A percentile compares a stretch with the other conserved stretches of the same genome.
Evolutionary conservation across 2,329 filamentous ascomycete genomes (phyloP).

Genomic region (Colletotrichum graminicola): DNA sequence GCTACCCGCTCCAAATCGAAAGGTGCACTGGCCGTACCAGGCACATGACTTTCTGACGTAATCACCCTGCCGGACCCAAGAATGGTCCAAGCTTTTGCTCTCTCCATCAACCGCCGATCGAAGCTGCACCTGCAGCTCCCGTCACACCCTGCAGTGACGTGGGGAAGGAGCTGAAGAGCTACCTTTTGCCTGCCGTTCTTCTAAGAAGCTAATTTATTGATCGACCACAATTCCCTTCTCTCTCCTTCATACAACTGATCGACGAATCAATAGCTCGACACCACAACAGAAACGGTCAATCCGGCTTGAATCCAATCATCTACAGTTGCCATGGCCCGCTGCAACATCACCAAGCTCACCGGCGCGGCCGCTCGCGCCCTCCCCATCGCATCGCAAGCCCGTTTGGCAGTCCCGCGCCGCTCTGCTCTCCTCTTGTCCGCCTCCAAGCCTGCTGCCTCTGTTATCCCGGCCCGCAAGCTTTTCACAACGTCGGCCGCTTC

Average conservation of each 20-base stretch:
- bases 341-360: slow-evolving; percentile 53
- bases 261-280: not conserved
- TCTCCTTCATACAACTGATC: not conserved
- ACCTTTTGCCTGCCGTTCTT: slow-evolving; percentile 1
- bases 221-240: slow-evolving; percentile 2
- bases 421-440: slow-evolving; percentile 26
- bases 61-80: not conserved
- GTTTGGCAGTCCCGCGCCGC: slow-evolving; percentile 40
- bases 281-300: not conserved
- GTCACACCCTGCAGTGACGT: slow-evolving; percentile 36
- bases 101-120: slow-evolving; percentile 1
- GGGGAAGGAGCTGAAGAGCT: slow-evolving; percentile 40
- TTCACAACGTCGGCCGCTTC: slow-evolving; percentile 49
- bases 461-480: slow-evolving; percentile 43
- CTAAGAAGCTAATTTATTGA: not conserved
- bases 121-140: slow-evolving; percentile 14
- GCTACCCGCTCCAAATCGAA: slow-evolving; percentile 8
- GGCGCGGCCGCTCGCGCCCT: slow-evolving; percentile 53
- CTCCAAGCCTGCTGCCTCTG: slow-evolving; percentile 42
- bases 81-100: slow-evolving; percentile 7
- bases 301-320: not conserved
- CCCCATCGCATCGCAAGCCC: slow-evolving; percentile 45
- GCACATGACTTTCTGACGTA: slow-evolving; percentile 43
- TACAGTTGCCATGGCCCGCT: slow-evolving; percentile 49
- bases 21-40: slow-evolving; percentile 25